Conservation (phyloP, 2,329 filamentous ascomycete species). For the Ceratocystis diversiconidia region DNA sequence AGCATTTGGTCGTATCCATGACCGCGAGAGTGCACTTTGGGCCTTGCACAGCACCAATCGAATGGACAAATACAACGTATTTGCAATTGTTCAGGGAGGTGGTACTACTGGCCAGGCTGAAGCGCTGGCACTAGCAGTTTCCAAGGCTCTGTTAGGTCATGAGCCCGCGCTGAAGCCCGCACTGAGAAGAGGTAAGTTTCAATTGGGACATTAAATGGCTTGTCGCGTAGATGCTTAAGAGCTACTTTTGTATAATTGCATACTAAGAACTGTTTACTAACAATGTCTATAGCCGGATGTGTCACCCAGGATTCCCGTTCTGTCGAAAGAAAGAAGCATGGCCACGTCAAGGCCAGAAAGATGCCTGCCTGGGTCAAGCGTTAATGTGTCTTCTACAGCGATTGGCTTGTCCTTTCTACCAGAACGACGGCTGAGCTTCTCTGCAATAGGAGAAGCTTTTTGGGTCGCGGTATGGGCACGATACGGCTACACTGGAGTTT, state of each 20-base stretch:
- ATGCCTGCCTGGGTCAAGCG: conserved; percentile 95
- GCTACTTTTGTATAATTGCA: neutral
- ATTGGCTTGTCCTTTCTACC: neutral
- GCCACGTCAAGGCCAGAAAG: conserved; percentile 92
- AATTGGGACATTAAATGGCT: no score
- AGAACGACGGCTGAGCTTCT: neutral
- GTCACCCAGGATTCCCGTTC: conserved; percentile 79
- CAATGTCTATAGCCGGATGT: conserved; percentile 57
- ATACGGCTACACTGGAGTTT: neutral
- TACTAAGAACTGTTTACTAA: conserved; percentile 29
- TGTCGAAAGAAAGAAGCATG: conserved; percentile 97
- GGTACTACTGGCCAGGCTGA: conserved; percentile 93
- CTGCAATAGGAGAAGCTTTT: neutral
- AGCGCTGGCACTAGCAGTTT: conserved; percentile 77
- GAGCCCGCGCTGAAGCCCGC: conserved; percentile 83
- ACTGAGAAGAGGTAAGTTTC: conserved; percentile 68
- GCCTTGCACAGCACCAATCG: conserved; percentile 68
- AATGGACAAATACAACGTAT: conserved; percentile 94
- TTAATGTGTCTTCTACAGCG: conserved; percentile 26
- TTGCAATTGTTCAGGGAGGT: conserved; percentile 70
- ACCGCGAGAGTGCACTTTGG: conserved; percentile 90
- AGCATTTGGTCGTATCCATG: conserved; percentile 75
- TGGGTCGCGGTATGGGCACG: neutral
- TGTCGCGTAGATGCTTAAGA: conserved; percentile 11
- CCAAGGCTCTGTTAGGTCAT: conserved; percentile 75